A percentile compares a stretch with the other conserved stretches of the same genome.
Evolutionary conservation across 768 basidiomycete species (phyloP).

Genomic region (Trametopsis cervina): DNA sequence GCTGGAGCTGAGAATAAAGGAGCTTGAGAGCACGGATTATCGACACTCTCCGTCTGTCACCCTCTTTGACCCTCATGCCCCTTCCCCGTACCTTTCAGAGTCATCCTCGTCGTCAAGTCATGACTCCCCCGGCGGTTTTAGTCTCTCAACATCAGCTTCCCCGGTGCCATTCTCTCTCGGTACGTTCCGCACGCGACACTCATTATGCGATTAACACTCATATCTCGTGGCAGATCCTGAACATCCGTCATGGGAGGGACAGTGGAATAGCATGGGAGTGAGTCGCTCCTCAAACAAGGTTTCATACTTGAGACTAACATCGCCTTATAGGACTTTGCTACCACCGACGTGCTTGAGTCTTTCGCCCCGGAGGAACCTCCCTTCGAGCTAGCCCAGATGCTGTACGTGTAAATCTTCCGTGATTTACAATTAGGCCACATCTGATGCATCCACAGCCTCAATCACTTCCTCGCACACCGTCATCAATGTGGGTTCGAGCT

Average conservation of each 20-base stretch:
- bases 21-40: conserved; percentile 72
- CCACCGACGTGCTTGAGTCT: conserved; percentile 10
- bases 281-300: background rate
- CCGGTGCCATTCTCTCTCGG: conserved; percentile 23
- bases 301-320: background rate
- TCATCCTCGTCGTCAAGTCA: conserved; percentile 28
- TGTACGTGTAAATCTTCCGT: conserved; percentile 38
- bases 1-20: conserved; percentile 63
- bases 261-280: conserved; percentile 19
- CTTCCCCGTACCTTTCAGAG: conserved; percentile 23
- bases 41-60: conserved; percentile 54
- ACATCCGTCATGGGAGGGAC: conserved; percentile 17
- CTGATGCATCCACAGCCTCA: conserved; percentile 39
- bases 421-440: conserved; percentile 5
- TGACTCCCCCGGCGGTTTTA: conserved; percentile 26
- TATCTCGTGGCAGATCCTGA: conserved; percentile 15
- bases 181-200: conserved; percentile 25
- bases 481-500: conserved; percentile 70
- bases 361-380: conserved; percentile 22
- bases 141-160: conserved; percentile 27
- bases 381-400: conserved; percentile 53
- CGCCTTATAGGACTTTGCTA: conserved; percentile 14
- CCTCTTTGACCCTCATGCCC: conserved; percentile 60
- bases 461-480: conserved; percentile 69
- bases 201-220: background rate